These are phyloP conservation scores for Alloteropsis semialata DNA, from an alignment of 176 grass and related monocot genomes.

Conservation along the genomic window DNA sequence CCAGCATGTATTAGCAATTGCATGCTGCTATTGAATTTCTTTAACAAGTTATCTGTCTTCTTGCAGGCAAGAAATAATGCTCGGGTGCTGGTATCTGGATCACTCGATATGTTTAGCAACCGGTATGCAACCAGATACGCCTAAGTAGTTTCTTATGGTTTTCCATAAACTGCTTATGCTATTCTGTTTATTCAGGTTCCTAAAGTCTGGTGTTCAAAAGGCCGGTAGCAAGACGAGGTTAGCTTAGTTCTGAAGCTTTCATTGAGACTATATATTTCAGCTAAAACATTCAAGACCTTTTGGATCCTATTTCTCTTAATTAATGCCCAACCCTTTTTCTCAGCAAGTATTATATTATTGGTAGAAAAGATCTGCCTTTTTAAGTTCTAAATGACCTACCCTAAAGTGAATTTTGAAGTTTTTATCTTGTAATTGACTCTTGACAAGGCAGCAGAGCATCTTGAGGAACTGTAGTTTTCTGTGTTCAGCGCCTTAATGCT, in stretches of 20 bases:
- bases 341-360: not conserved
- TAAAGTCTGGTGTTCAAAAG: slow-evolving; percentile 81
- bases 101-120: slow-evolving; percentile 91
- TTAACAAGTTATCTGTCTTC: slow-evolving; percentile 11
- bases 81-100: slow-evolving; percentile 81
- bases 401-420: not conserved
- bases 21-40: not conserved
- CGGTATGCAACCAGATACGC: slow-evolving; percentile 34
- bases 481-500: not conserved
- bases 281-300: not conserved
- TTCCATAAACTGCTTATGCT: not conserved
- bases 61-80: slow-evolving; percentile 95
- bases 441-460: not conserved
- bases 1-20: not conserved
- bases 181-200: slow-evolving; percentile 49
- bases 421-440: not conserved
- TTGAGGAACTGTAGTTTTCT: not conserved
- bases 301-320: not conserved
- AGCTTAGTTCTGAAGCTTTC: slow-evolving; percentile 28
- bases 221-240: slow-evolving; percentile 68
- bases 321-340: not conserved
- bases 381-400: not conserved
- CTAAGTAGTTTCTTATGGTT: not conserved
- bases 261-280: not conserved
- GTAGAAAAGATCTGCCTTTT: not conserved